phyloP scores from a whole-genome alignment of 257 asterid genomes.

The Paulownia fortunei region DNA sequence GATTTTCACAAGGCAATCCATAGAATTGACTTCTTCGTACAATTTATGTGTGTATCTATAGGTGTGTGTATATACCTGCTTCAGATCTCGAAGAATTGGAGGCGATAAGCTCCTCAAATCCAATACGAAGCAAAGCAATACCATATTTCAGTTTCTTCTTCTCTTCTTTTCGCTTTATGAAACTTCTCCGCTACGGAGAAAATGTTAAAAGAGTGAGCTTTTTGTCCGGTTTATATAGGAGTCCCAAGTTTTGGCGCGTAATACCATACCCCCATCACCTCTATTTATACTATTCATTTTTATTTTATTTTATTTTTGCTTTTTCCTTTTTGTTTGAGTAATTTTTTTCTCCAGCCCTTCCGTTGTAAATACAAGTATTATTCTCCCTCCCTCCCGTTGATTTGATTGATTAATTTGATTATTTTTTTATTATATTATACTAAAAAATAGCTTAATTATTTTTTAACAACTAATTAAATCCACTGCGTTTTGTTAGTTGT shows the following conservation, averaged over 20 bases:
- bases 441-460: no score
- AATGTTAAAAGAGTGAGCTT: constrained; percentile 7
- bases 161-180: constrained; percentile 11
- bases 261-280: neutral
- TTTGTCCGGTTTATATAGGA: neutral
- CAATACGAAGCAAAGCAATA: constrained; percentile 75
- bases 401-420: no score
- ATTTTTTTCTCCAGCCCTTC: no score
- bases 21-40: neutral
- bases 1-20: neutral
- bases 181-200: neutral
- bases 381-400: no score
- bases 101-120: constrained; percentile 81
- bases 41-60: neutral
- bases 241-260: constrained; percentile 42
- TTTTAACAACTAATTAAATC: no score
- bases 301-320: neutral
- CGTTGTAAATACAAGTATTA: no score
- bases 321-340: neutral
- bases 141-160: constrained; percentile 49
- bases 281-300: neutral
- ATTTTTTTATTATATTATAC: no score
- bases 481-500: no score
- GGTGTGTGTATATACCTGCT: constrained; percentile 55
- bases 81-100: constrained; percentile 75